Evolutionary conservation across 257 asterid genomes (phyloP).

Genomic region (Salvia hispanica): DNA sequence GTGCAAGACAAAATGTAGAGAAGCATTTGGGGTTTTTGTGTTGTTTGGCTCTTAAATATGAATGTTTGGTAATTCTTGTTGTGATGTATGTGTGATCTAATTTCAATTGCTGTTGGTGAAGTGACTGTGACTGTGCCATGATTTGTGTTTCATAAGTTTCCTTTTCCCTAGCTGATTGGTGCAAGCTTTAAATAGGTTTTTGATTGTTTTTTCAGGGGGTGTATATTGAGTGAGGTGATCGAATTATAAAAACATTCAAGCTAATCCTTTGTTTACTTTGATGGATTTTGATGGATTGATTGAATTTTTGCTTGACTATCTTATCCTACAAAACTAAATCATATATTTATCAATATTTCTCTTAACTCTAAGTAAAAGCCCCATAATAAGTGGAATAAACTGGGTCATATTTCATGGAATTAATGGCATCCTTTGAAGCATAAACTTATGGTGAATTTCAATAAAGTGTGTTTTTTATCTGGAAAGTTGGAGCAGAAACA

Average conservation of each 20-base stretch:
- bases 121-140: background rate
- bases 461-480: background rate
- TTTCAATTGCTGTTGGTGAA: background rate
- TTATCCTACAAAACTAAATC: too few species aligned
- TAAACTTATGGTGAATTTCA: background rate
- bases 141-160: background rate
- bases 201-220: too few species aligned
- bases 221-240: background rate
- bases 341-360: too few species aligned
- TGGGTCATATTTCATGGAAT: too few species aligned
- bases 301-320: too few species aligned
- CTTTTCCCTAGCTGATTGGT: background rate
- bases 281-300: too few species aligned
- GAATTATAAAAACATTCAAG: too few species aligned
- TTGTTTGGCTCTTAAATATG: background rate
- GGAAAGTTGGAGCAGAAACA: background rate
- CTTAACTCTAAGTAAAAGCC: too few species aligned
- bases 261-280: too few species aligned
- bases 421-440: background rate
- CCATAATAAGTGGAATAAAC: too few species aligned
- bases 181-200: background rate
- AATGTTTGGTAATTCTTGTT: background rate
- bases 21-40: background rate
- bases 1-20: background rate
- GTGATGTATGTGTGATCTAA: background rate